These are phyloP conservation scores for Ophiostoma sp. DNA, from an alignment of 2,329 filamentous ascomycete species.

Conservation along the genomic window DNA sequence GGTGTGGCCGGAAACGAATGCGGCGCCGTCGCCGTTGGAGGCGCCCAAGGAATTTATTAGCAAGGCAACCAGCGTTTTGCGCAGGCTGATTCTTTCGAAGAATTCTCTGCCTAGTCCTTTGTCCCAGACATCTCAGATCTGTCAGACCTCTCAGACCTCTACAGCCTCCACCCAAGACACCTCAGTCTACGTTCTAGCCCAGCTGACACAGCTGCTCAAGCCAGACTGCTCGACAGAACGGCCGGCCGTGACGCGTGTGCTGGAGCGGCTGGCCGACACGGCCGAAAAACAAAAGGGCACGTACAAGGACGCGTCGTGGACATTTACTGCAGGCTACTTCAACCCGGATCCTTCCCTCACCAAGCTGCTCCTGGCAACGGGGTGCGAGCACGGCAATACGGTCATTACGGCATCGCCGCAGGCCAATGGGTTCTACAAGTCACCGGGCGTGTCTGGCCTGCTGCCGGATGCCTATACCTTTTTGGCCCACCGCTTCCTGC, in stretches of 20 bases:
- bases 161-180: slow-evolving; percentile 46
- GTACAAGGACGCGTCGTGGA: slow-evolving; percentile 73
- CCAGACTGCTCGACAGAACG: slow-evolving; percentile 84
- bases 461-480: slow-evolving; percentile 89
- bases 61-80: slow-evolving; percentile 61
- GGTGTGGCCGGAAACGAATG: slow-evolving; percentile 71
- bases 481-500: slow-evolving; percentile 75
- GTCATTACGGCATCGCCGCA: slow-evolving; percentile 89
- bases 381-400: slow-evolving; percentile 61
- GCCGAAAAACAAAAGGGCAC: slow-evolving; percentile 29
- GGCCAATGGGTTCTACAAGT: slow-evolving; percentile 93
- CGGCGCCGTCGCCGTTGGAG: slow-evolving; percentile 67
- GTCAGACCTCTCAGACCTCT: neutral
- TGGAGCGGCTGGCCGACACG: slow-evolving; percentile 60
- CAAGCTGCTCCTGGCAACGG: slow-evolving; percentile 67
- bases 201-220: slow-evolving; percentile 77
- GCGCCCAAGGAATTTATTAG: slow-evolving; percentile 64
- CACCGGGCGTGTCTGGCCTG: slow-evolving; percentile 80
- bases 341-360: slow-evolving; percentile 87
- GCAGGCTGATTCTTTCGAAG: slow-evolving; percentile 53
- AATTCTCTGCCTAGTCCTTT: slow-evolving; percentile 33
- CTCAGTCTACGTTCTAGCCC: slow-evolving; percentile 77
- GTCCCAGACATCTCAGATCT: neutral
- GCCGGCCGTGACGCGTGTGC: slow-evolving; percentile 69
- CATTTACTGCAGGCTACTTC: slow-evolving; percentile 97